These are phyloP conservation scores for Rhizopogon sp. DNA, from an alignment of 768 basidiomycete species.

Conservation along the genomic window DNA sequence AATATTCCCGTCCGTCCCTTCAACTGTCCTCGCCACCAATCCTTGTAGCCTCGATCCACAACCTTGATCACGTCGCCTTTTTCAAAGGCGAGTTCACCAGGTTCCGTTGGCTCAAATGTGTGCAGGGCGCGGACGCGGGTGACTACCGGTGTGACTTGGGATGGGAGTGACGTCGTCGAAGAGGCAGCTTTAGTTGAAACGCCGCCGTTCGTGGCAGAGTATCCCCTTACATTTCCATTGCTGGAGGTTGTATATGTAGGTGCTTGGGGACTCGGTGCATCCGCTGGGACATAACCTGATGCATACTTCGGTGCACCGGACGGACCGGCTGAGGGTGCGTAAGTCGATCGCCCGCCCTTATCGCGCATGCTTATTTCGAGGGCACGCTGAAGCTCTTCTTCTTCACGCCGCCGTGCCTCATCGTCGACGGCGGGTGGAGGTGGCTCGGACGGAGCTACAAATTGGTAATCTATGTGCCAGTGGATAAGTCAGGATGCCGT, in stretches of 20 bases:
- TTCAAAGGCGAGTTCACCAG: constrained; percentile 87
- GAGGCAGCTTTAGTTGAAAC: constrained; percentile 13
- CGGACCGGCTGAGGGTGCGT: constrained; percentile 37
- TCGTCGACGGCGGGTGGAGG: constrained; percentile 72
- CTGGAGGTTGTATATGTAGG: constrained; percentile 4
- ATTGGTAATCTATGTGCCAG: constrained; percentile 57
- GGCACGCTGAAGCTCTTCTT: constrained; percentile 91
- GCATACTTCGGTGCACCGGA: constrained; percentile 23
- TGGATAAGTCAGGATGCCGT: constrained; percentile 8
- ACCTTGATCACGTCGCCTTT: constrained; percentile 94
- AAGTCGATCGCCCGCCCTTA: constrained; percentile 69
- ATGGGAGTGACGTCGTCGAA: constrained; percentile 22
- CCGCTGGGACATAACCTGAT: constrained; percentile 13
- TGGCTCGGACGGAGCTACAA: constrained; percentile 55
- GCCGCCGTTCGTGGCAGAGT: constrained; percentile 36
- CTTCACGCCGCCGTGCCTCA: constrained; percentile 77
- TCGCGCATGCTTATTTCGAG: constrained; percentile 93
- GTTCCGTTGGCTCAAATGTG: constrained; percentile 81
- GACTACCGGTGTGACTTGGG: constrained; percentile 38
- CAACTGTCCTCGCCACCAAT: constrained; percentile 96
- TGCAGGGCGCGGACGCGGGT: constrained; percentile 88
- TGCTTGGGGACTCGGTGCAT: constrained; percentile 13
- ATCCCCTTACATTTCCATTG: constrained; percentile 38
- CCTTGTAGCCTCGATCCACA: constrained; percentile 87
- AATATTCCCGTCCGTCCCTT: constrained; percentile 92